Evolutionary conservation across 257 asterid genomes (phyloP).

Genomic region (Fraxinus americana): DNA sequence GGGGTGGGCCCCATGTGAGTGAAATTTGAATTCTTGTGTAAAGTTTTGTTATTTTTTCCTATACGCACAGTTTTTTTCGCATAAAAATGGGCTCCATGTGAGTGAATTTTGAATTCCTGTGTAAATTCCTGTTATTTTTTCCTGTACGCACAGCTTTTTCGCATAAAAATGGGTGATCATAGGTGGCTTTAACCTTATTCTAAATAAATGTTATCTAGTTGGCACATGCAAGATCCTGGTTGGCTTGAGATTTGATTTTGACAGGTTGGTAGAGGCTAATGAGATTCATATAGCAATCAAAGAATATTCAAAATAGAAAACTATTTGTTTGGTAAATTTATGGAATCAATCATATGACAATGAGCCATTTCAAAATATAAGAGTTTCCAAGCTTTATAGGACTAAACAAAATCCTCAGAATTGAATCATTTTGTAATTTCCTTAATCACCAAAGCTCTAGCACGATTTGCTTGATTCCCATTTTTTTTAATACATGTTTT

Average conservation of each 20-base stretch:
- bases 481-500: too few species aligned
- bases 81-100: too few species aligned
- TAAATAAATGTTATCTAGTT: too few species aligned
- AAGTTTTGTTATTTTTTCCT: too few species aligned
- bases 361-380: not conserved
- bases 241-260: constrained; percentile 13
- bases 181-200: too few species aligned
- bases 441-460: constrained; percentile 60
- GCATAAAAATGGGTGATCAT: too few species aligned
- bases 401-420: not conserved
- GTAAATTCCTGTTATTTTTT: too few species aligned
- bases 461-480: constrained; percentile 34
- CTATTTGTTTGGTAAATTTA: not conserved
- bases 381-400: not conserved
- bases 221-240: constrained; percentile 14
- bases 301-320: constrained; percentile 9
- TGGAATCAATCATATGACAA: not conserved
- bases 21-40: too few species aligned
- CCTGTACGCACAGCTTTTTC: too few species aligned
- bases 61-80: too few species aligned
- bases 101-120: too few species aligned
- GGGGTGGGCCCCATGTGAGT: too few species aligned
- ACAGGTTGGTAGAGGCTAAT: constrained; percentile 7
- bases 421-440: constrained; percentile 42
- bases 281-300: constrained; percentile 9